Evolutionary conservation across 192 early-diverging fungal species (phyloP).

Genomic region (Coemansia sp.): DNA sequence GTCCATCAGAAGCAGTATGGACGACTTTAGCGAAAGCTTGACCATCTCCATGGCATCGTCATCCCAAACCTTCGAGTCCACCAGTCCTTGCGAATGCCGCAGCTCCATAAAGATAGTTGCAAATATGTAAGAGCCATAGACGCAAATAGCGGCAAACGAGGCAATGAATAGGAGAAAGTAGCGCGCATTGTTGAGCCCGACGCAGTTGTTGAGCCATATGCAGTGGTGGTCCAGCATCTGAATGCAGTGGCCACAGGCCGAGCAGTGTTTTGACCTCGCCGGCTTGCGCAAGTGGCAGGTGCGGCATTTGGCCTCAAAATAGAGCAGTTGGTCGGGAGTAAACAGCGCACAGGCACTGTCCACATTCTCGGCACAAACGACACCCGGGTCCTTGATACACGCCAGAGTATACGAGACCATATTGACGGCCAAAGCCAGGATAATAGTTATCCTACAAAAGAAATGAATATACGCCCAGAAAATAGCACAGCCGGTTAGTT

Average conservation of each 20-base stretch:
- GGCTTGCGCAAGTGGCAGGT: conserved; percentile 41
- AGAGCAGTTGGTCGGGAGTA: conserved; percentile 36
- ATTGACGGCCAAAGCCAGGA: conserved; percentile 30
- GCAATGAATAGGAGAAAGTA: conserved; percentile 49
- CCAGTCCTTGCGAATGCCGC: conserved; percentile 29
- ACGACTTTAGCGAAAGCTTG: conserved; percentile 28
- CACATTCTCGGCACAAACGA: conserved; percentile 28
- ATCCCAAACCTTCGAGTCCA: conserved; percentile 10
- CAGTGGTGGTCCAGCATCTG: conserved; percentile 56
- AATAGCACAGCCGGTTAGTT: neutral
- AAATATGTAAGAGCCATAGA: conserved; percentile 41
- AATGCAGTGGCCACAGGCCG: conserved; percentile 42
- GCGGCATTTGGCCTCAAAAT: conserved; percentile 23
- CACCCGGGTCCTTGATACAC: conserved; percentile 33
- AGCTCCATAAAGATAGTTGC: conserved; percentile 34
- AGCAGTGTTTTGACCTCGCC: conserved; percentile 56
- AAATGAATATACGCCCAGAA: neutral
- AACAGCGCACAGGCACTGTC: conserved; percentile 24
- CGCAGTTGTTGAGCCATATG: conserved; percentile 56
- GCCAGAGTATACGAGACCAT: conserved; percentile 34
- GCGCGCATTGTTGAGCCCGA: conserved; percentile 48
- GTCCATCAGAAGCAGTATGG: conserved; percentile 37
- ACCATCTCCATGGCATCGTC: conserved; percentile 20
- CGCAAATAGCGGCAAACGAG: conserved; percentile 31
- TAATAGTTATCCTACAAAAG: conserved; percentile 24